These are phyloP conservation scores for Clathrus columnatus DNA, from an alignment of 768 basidiomycete genomes.

Conservation along the genomic window DNA sequence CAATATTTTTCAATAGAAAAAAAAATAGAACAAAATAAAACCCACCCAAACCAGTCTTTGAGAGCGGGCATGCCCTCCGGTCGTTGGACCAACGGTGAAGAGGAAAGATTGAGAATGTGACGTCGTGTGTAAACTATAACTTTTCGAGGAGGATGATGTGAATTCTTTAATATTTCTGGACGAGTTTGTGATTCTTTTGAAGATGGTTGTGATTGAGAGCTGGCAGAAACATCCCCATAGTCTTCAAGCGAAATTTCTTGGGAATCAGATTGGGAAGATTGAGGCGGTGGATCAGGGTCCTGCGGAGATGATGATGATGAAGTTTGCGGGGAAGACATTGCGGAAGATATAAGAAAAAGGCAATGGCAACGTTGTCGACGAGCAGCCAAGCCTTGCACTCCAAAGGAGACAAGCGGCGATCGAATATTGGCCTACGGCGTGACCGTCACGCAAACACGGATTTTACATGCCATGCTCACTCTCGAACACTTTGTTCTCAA, in stretches of 20 bases:
- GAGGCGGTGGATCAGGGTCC: slow-evolving; percentile 30
- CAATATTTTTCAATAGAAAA: slow-evolving; percentile 14
- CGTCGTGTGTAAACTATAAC: slow-evolving; percentile 61
- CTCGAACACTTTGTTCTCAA: slow-evolving; percentile 72
- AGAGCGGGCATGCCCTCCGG: slow-evolving; percentile 73
- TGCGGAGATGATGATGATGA: slow-evolving; percentile 5
- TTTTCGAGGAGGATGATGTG: slow-evolving; percentile 28
- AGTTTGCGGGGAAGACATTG: slow-evolving; percentile 8
- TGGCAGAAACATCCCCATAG: slow-evolving; percentile 25
- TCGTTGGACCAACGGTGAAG: slow-evolving; percentile 65
- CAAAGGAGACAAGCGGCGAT: slow-evolving; percentile 7
- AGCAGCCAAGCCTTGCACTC: not conserved
- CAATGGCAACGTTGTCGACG: slow-evolving; percentile 5
- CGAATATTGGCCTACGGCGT: not conserved
- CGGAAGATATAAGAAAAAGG: not conserved
- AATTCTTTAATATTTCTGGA: slow-evolving; percentile 23
- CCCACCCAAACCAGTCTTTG: slow-evolving; percentile 86
- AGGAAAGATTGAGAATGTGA: slow-evolving; percentile 58
- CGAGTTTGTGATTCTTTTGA: slow-evolving; percentile 16
- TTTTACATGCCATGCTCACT: slow-evolving; percentile 24
- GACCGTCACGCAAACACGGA: not conserved
- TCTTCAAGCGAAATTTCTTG: slow-evolving; percentile 20
- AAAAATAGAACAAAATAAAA: slow-evolving; percentile 14
- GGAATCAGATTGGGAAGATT: slow-evolving; percentile 15
- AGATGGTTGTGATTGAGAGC: slow-evolving; percentile 24